phyloP scores from a whole-genome alignment of 2,329 filamentous ascomycete genomes.

The Coniochaeta sp. region DNA sequence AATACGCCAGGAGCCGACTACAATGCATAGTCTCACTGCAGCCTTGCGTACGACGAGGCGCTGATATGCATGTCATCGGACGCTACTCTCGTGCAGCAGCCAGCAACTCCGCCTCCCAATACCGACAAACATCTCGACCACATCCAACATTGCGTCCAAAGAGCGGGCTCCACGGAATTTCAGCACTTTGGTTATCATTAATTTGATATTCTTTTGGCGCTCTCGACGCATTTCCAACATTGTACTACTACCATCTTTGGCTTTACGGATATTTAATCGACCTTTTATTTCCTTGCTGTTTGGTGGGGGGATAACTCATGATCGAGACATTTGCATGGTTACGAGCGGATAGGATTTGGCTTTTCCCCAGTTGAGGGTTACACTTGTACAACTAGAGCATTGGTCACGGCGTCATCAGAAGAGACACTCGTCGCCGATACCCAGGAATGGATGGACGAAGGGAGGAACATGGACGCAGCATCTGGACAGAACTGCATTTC shows the following conservation, averaged over 20 bases:
- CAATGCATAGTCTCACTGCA: not conserved
- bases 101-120: not conserved
- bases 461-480: not conserved
- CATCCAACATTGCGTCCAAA: not conserved
- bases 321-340: not conserved
- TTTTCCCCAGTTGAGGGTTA: not conserved
- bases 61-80: not conserved
- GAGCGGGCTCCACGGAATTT: not conserved
- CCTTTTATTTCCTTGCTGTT: not conserved
- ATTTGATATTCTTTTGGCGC: not conserved
- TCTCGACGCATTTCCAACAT: not conserved
- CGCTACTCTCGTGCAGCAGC: not conserved
- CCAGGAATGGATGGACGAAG: not conserved
- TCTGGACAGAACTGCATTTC: not conserved
- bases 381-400: slow-evolving; percentile 8
- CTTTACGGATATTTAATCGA: not conserved
- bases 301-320: not conserved
- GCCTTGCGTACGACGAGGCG: not conserved
- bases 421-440: slow-evolving; percentile 7
- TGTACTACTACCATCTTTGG: not conserved
- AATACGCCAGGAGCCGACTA: not conserved
- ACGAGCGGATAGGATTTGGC: not conserved
- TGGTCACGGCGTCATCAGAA: slow-evolving; percentile 9
- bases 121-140: not conserved
- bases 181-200: not conserved